Evolutionary conservation across 2,329 filamentous ascomycete species (phyloP), one percentile per base, ranked within the genome.

Genomic region (Alternaria gansuensis): DNA sequence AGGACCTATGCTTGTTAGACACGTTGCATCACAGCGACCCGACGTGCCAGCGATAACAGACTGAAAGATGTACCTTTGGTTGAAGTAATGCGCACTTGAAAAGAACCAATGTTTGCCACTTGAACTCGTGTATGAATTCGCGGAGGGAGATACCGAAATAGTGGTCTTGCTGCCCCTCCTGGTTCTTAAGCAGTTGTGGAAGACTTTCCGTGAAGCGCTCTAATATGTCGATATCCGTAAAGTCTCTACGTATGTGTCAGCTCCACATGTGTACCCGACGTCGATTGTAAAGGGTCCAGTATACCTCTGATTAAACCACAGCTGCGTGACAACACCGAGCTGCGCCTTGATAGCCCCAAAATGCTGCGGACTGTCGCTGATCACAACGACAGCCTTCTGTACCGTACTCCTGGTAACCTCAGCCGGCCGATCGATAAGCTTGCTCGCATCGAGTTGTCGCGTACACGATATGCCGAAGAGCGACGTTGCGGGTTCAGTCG

Each of bases 361-460:
- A 71, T 88, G 88, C 73, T 95, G 91, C 8, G 95, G 95, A 63
- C 88, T 92, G 78, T 97, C 92, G 54, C 92, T 93, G 68, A 99
- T 92, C 54, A 97, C 93, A 44, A 99, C 94, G 3, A 99, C 93
- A 13, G 94, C 95, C 82, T 99, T 99, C 77, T 99, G 95, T 40
- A 99, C 95, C 1, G 95, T 97, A 60, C 92, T 97, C 62, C 95
- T 86, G n/a, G 95, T 99, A 51, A 99, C 95, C 57, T 98, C 94
- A 50, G 90, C 83, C 0, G 93, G 90, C 28, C 92, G 87, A 73
- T 91, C 88, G 66, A 92, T 85, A 63, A 99, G 83, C 69, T 88
- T 83, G 13, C 87, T 87, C 14, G 93, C 86, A 73, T 96, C 91
- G 72, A 99, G 85, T 80, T 98, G 95, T 59, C 94, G 87, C 14